Conservation (phyloP, 768 basidiomycete species). For the Rhodotorula paludigena region DNA sequence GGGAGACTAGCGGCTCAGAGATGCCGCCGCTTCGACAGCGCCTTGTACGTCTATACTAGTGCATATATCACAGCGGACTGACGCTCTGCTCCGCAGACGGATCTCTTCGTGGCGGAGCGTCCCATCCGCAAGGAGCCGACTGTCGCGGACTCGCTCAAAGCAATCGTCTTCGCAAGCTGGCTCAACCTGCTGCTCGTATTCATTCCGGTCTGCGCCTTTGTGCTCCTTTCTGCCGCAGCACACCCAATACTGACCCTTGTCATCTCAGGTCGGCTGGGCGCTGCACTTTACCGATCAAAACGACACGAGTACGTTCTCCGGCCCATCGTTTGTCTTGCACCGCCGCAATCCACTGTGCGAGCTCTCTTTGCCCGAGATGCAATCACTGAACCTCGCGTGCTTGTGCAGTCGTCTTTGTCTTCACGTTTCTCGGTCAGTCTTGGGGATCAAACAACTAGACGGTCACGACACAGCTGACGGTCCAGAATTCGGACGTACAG, state of each 20-base stretch:
- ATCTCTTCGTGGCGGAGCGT: slow-evolving; percentile 21
- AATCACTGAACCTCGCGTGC: no score
- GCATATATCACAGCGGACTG: no score
- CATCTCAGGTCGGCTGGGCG: slow-evolving; percentile 24
- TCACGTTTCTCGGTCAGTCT: slow-evolving; percentile 4
- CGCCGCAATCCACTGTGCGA: no score
- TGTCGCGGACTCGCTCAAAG: slow-evolving; percentile 5
- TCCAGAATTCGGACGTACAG: slow-evolving; percentile 5
- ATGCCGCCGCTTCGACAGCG: slow-evolving; percentile 3
- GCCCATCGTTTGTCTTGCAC: no score
- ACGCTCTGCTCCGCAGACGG: background rate
- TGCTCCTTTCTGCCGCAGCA: background rate
- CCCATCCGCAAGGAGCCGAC: slow-evolving; percentile 31
- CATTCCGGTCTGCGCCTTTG: slow-evolving; percentile 23
- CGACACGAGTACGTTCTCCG: slow-evolving; percentile 27
- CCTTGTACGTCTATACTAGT: slow-evolving; percentile 2
- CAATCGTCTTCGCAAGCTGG: slow-evolving; percentile 37
- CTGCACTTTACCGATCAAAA: slow-evolving; percentile 17
- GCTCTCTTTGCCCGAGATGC: no score
- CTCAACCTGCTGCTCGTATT: slow-evolving; percentile 42
- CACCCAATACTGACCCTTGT: background rate
- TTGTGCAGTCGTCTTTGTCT: slow-evolving; percentile 29
- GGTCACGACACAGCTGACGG: no score
- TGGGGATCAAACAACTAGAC: no score
- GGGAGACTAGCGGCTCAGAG: slow-evolving; percentile 1